Evolutionary conservation across 371 early-diverging fungal species (phyloP).

Genomic region (Rhizomucor miehei): DNA sequence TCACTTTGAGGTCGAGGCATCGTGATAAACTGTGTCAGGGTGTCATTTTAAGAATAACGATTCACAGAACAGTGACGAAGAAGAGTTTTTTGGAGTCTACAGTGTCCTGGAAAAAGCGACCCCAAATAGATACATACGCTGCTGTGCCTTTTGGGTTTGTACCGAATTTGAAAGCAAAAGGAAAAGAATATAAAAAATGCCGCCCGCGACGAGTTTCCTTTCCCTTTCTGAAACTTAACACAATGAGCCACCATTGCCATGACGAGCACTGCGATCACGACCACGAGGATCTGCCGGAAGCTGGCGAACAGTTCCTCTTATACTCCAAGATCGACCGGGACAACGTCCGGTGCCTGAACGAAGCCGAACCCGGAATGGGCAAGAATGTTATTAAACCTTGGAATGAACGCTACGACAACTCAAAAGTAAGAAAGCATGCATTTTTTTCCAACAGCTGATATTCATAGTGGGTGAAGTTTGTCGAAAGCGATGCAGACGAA

Average conservation of each 20-base stretch:
- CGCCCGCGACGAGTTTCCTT: too few species aligned
- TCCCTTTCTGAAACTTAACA: neutral
- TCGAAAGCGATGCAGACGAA: constrained; percentile 88
- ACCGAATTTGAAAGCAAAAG: too few species aligned
- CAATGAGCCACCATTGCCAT: constrained; percentile 40
- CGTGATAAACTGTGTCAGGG: neutral
- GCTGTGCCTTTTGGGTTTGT: too few species aligned
- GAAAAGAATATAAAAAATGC: too few species aligned
- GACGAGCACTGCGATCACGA: constrained; percentile 74
- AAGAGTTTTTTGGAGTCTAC: too few species aligned
- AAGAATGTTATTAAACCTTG: constrained; percentile 82
- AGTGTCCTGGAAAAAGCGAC: too few species aligned
- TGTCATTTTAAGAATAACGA: too few species aligned
- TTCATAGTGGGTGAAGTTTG: constrained; percentile 37
- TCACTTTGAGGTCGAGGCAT: constrained; percentile 45
- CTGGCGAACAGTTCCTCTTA: constrained; percentile 76
- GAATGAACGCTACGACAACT: constrained; percentile 73
- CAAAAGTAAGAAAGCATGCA: constrained; percentile 43
- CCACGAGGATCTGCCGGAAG: constrained; percentile 66
- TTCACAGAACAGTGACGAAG: too few species aligned
- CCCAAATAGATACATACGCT: too few species aligned
- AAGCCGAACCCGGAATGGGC: constrained; percentile 64
- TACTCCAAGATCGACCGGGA: constrained; percentile 80
- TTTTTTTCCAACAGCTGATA: neutral
- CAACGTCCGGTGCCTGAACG: constrained; percentile 81